These are phyloP conservation scores for Fusarium drepaniforme DNA, from an alignment of 2,329 filamentous ascomycete species.

Conservation along the genomic window DNA sequence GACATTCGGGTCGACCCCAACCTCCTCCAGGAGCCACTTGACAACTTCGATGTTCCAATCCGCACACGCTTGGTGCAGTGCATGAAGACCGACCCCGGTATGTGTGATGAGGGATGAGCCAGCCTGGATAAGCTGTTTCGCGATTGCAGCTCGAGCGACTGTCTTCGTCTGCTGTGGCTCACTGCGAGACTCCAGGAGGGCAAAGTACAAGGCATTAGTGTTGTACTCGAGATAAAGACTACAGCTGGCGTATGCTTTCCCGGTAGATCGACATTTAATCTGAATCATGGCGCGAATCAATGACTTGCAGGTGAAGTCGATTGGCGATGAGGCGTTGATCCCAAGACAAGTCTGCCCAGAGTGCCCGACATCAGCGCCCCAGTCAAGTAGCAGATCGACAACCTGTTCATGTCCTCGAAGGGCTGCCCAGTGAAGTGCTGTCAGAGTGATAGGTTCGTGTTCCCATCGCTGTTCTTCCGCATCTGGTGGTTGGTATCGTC, in stretches of 20 bases:
- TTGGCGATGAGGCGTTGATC: neutral
- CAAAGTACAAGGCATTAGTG: conserved; percentile 1
- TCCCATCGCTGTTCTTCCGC: neutral
- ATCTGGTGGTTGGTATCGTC: neutral
- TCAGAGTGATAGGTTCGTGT: neutral
- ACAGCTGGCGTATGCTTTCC: neutral
- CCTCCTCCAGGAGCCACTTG: neutral
- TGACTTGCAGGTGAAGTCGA: neutral
- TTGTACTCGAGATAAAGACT: conserved; percentile 1
- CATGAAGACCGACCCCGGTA: conserved; percentile 1
- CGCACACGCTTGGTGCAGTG: neutral
- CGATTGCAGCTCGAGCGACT: neutral
- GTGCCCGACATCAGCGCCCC: neutral
- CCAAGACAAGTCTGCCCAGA: neutral
- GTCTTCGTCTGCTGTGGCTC: neutral
- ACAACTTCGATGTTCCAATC: conserved; percentile 1
- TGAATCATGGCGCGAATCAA: neutral
- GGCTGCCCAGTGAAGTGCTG: conserved; percentile 3
- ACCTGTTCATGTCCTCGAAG: conserved; percentile 1
- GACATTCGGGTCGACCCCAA: neutral
- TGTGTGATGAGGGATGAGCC: conserved; percentile 1
- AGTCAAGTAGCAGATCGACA: neutral
- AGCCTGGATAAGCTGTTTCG: neutral
- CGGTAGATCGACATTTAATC: neutral
- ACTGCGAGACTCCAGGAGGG: conserved; percentile 4